Base-by-base conservation (phyloP, 805 yeast genomes). In the Cyberlindnera nakhonratchasimensis region DNA sequence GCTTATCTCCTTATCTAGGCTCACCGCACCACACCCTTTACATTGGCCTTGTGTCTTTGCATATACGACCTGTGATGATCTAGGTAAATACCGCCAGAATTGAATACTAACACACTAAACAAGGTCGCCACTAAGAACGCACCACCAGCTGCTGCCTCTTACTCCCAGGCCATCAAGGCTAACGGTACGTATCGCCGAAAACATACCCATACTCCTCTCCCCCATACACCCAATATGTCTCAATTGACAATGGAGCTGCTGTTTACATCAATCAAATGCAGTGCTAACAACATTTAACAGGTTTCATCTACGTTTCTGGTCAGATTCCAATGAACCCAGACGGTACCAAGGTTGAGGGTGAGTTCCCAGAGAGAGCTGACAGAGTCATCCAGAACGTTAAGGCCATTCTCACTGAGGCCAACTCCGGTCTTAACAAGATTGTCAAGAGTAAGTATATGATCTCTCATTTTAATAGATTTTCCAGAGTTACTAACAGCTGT, bases 121-220 rank as follows among this genome's bases (percentile, higher is more conserved):
- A 33, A 72, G 75, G 81, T 87, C 45, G 72, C 75, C 55, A 79
- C 96, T 39, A 71, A 79, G 50, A 71, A 71, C 53, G 96, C 98
- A 28, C 98, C 99, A 53, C 89, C 95, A 45, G 96, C 98, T 47
- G 96, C 96, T 30, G 98, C 96, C 29, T 80, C 96, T 12, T 91
- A 91, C 67, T 87, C 96, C 22, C 99, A 93, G 67, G 99, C 98
- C 36, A 78, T 90, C 65, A 89, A 86, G 70, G 95, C 81, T 56
- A 87, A 86, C 65, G 78, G 70, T 62, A 41, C 31, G 60, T 52
- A 9, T 14, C 37, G 11, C 37, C 26, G 23, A 26, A n/a, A n/a
- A n/a, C n/a, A n/a, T n/a, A n/a, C n/a, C n/a, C n/a, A n/a, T n/a
- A n/a, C n/a, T n/a, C n/a, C n/a, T n/a, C n/a, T n/a, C n/a, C n/a